Evolutionary conservation across 495 filamentous ascomycete genomes (phyloP), one percentile per base, ranked within the genome.

Genomic region (Podospora comata): DNA sequence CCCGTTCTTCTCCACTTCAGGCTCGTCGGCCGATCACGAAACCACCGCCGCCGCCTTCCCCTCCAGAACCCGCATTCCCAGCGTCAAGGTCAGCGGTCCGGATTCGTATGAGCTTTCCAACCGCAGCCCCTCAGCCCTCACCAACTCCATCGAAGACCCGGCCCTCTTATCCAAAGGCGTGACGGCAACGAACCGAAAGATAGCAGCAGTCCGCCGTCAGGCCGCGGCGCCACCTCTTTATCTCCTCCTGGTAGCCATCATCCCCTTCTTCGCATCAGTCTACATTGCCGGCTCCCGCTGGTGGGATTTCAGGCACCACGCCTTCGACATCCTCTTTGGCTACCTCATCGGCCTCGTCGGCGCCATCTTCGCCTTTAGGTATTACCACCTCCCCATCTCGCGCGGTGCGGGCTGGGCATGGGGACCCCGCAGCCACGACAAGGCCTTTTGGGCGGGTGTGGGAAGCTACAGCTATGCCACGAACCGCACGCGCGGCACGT

Each of bases 281-380:
- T 87, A 84, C 69, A 81, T 89, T 60, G 76, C 86, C 26, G 81
- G 84, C 57, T 87, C 85, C n/a, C 82, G 87, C 20, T 88, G 84
- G 78, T 88, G 92, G 83, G 93, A 97, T 74, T 92, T 90, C 73
- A 85, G 92, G 9, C 93, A 97, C 71, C 92, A 96, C 78, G 91
- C 89, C 15, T 96, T 97, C 78, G 93, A 97, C 68, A 93, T 96
- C 57, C 82, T 97, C 26, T 91, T 90, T 28, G 92, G 92, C 6
- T 89, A 85, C 23, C 73, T 90, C 2, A 86, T 94, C 59, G 91
- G 91, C 7, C 72, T 77, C 26, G 71, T 83, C 53, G 68, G 68
- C 5, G 78, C 85, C 13, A 76, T 82, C 65, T 86, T 84, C 69
- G 72, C 82, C 26, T 87, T 87, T 76, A 75, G 80, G 20, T 86